Conservation (phyloP, 805 yeast genomes). For the Suhomyces sp. region DNA sequence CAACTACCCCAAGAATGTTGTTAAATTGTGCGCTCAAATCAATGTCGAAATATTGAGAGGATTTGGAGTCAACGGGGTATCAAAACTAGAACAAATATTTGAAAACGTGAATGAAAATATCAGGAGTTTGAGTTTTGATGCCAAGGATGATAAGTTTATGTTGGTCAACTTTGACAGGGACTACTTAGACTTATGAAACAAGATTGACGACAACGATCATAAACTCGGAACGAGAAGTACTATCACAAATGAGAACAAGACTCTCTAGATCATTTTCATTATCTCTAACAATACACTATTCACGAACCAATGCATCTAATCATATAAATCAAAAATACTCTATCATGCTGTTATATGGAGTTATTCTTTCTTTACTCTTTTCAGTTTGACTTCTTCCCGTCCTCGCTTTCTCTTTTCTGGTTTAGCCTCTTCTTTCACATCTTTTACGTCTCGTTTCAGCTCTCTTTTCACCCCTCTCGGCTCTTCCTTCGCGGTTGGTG, state of each 20-base stretch:
- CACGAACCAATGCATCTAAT: background rate
- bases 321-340: background rate
- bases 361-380: background rate
- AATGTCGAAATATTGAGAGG: slow-evolving; percentile 23
- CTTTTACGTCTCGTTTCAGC: background rate
- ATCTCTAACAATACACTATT: background rate
- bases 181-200: slow-evolving; percentile 22
- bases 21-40: slow-evolving; percentile 18
- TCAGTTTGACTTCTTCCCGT: background rate
- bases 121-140: slow-evolving; percentile 23
- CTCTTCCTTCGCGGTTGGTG: background rate
- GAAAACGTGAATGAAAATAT: slow-evolving; percentile 30
- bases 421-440: background rate
- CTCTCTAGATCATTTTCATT: background rate
- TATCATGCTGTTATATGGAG: background rate
- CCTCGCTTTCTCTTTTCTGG: background rate
- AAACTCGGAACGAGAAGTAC: background rate
- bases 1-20: slow-evolving; percentile 17
- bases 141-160: slow-evolving; percentile 32
- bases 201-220: too few relatives aligned
- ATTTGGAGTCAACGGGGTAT: slow-evolving; percentile 22
- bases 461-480: background rate
- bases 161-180: slow-evolving; percentile 38
- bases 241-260: background rate
- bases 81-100: slow-evolving; percentile 32